Conservation (phyloP, 352 stramenopile species). For the Pythium folliculosum region DNA sequence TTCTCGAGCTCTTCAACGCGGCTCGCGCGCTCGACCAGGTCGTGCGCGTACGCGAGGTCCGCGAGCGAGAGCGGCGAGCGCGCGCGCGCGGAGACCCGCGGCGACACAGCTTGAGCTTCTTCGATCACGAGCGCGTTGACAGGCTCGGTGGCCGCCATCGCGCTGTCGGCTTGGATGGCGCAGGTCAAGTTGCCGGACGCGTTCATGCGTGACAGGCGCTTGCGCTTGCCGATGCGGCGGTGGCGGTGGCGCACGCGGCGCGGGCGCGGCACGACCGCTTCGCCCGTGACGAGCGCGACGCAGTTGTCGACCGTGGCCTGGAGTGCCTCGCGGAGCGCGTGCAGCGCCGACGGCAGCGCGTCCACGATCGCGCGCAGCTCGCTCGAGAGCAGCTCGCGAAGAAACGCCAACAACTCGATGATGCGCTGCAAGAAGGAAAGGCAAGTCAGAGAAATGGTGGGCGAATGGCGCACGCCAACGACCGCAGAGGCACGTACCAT, state of each 20-base stretch:
- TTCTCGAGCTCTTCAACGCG: neutral
- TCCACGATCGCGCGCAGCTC: slow-evolving; percentile 12
- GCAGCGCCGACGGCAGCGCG: slow-evolving; percentile 20
- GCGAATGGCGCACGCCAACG: too few relatives aligned
- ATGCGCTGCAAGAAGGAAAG: slow-evolving; percentile 6
- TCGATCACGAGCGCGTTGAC: neutral
- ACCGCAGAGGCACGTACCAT: neutral
- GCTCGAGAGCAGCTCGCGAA: slow-evolving; percentile 12
- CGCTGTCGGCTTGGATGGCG: neutral
- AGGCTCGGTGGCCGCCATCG: neutral
- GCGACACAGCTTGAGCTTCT: neutral
- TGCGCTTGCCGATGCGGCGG: slow-evolving; percentile 7
- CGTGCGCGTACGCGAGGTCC: neutral
- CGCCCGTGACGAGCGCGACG: slow-evolving; percentile 2
- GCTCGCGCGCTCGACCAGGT: neutral
- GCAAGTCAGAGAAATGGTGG: neutral
- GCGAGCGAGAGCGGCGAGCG: neutral
- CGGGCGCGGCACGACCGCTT: neutral
- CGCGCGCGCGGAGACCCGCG: too few relatives aligned
- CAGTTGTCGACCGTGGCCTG: slow-evolving; percentile 11
- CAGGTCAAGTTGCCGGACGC: neutral
- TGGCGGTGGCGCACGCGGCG: neutral
- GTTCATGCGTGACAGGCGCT: slow-evolving; percentile 9
- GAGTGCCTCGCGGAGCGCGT: slow-evolving; percentile 13
- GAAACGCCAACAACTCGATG: slow-evolving; percentile 10